These are phyloP conservation scores for Coriaria nepalensis DNA, from an alignment of 306 rosid genomes.

Conservation along the genomic window DNA sequence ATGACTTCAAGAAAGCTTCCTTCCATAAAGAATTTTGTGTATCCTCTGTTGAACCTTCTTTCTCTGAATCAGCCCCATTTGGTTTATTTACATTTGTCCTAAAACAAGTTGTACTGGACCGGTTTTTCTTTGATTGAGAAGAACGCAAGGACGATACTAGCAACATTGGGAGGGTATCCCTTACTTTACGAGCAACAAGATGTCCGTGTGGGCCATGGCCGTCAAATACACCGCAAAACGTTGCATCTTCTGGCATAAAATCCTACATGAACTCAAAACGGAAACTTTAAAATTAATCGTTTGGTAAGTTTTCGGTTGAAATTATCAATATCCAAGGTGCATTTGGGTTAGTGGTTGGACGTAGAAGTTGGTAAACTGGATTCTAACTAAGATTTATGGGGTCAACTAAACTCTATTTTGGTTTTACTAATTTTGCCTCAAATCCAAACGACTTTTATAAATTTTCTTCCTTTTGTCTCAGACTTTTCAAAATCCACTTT, in stretches of 20 bases:
- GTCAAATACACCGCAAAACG: conserved; percentile 83
- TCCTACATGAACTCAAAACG: conserved; percentile 34
- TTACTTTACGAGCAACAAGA: conserved; percentile 81
- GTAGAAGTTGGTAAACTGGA: too few relatives aligned
- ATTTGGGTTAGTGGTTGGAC: too few relatives aligned
- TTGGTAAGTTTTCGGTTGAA: too few relatives aligned
- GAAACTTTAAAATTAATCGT: too few relatives aligned
- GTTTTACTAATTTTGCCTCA: too few relatives aligned
- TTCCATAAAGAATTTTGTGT: conserved; percentile 50
- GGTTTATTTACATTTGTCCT: conserved; percentile 25
- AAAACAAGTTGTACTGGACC: conserved; percentile 36
- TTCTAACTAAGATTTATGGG: too few relatives aligned
- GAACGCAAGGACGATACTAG: conserved; percentile 57
- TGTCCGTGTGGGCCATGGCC: conserved; percentile 97
- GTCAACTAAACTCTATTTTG: too few relatives aligned
- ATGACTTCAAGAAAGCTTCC: conserved; percentile 77
- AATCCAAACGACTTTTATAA: too few relatives aligned
- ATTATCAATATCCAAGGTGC: too few relatives aligned
- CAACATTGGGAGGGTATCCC: conserved; percentile 67
- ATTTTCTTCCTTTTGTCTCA: too few relatives aligned
- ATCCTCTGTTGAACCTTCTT: conserved; percentile 47
- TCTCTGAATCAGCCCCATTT: conserved; percentile 46
- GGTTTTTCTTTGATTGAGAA: conserved; percentile 34
- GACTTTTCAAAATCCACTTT: too few relatives aligned
- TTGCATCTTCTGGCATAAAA: conserved; percentile 64